Evolutionary conservation across 75 land plant species (phyloP).

Genomic region (Selaginella tamariscina): DNA sequence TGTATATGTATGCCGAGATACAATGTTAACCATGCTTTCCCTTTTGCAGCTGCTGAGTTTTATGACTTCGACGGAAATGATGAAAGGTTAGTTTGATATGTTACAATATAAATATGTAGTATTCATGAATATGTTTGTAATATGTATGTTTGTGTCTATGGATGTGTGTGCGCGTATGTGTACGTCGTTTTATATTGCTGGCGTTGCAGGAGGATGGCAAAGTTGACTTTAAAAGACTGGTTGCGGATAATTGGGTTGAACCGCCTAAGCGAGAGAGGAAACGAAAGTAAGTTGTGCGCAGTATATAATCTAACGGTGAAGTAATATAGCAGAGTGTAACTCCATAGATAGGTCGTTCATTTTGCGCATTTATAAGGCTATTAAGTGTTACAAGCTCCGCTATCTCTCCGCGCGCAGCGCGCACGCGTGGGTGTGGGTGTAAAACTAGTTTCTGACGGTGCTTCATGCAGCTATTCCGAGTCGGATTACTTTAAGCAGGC

Average conservation of each 20-base stretch:
- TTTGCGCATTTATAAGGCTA: too few relatives aligned
- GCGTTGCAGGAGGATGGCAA: conserved; percentile 4
- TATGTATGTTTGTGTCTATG: too few relatives aligned
- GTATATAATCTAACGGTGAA: too few relatives aligned
- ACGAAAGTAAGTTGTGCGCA: background rate
- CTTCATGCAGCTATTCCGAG: background rate
- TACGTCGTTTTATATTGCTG: background rate
- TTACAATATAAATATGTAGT: background rate
- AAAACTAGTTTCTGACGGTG: background rate
- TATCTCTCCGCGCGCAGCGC: too few relatives aligned
- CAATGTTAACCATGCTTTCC: background rate
- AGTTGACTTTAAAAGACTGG: conserved; percentile 1
- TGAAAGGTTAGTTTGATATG: conserved; percentile 3
- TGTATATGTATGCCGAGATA: too few relatives aligned
- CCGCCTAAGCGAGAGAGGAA: conserved; percentile 11
- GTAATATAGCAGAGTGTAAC: too few relatives aligned
- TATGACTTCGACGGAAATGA: conserved; percentile 8
- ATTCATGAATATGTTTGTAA: too few relatives aligned
- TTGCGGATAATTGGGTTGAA: conserved; percentile 10
- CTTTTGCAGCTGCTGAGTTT: conserved; percentile 2
- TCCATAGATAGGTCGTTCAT: too few relatives aligned
- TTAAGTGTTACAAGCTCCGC: too few relatives aligned
- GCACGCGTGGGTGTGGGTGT: too few relatives aligned
- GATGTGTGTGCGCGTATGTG: too few relatives aligned
- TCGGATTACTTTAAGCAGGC: conserved; percentile 10